Base-by-base conservation (phyloP, 306 rosid species). In the Cicer judaicum region DNA sequence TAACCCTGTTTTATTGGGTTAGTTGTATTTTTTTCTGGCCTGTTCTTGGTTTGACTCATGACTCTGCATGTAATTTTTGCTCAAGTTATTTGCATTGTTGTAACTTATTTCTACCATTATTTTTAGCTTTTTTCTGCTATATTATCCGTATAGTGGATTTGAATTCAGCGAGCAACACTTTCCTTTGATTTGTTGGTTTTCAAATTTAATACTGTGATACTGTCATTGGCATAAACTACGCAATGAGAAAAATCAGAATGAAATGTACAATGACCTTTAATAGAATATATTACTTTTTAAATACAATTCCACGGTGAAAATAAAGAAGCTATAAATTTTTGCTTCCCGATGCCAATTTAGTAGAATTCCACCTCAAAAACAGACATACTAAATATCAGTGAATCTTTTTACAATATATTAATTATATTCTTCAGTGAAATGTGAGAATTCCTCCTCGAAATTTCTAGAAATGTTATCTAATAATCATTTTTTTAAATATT, bases 51-150 rank as follows among this genome's bases (percentile, higher is more conserved):
- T 64, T n/a, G 34, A 73, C 57, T 62, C 39, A 40, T 65, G 42
- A 68, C 68, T 62, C 55, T 13, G 69, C 61, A n/a, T 81, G 59
- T 70, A 70, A 79, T 72, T n/a, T 62, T n/a, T 62, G 61, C 44
- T 68, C 60, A 73, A 54, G 79, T 65, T 74, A 77, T 81, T 80
- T 84, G 85, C 75, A 8, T 79, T 80, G 41, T 66, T 67, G 74
- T 81, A 12, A 77, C 73, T 76, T 76, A 18, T 53, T 40, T 65
- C 56, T 59, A 70, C 78, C 78, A 19, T 64, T 19, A 80, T 76
- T 68, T 68, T 53, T 46, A 54, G 66, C 40, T 71, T 53, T 77
- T 68, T 55, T 56, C 61, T 57, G 83, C 85, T 56, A 56, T 42
- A 48, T 46, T 42, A 62, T 80, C 13, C 65, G 70, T 80, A 71